Percentiles rank a stretch among this genome's conserved stretches.
These are phyloP conservation scores for Toxoplasma gondii DNA, from an alignment of 169 alveolate genomes.

Conservation along the genomic window DNA sequence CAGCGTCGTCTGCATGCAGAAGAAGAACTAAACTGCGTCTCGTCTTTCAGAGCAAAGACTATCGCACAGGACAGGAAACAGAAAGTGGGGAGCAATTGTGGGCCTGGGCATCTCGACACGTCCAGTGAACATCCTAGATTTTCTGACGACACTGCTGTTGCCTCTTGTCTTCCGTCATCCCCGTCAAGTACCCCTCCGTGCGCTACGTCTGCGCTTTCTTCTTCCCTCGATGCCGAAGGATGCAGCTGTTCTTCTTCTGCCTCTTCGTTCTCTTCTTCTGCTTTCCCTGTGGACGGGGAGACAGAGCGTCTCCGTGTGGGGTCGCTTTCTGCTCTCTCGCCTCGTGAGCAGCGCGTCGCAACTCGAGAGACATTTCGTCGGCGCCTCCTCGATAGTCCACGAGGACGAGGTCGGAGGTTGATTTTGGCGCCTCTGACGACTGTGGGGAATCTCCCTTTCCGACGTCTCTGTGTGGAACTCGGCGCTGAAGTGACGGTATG, in stretches of 20 bases:
- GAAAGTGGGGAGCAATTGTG: too few species aligned
- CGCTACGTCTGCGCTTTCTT: too few species aligned
- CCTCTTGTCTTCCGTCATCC: too few species aligned
- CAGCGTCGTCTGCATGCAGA: slow-evolving; percentile 16
- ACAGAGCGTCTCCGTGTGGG: not conserved
- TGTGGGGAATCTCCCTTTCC: slow-evolving; percentile 79
- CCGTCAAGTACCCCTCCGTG: too few species aligned
- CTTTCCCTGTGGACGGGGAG: not conserved
- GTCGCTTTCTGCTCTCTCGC: not conserved
- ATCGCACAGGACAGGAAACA: not conserved
- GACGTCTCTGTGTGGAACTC: slow-evolving; percentile 73
- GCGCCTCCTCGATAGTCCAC: not conserved
- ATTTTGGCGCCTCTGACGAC: slow-evolving; percentile 81
- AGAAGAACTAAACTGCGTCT: not conserved
- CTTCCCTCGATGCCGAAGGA: too few species aligned
- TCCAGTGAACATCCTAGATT: too few species aligned
- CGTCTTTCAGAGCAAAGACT: not conserved
- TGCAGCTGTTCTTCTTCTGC: not conserved
- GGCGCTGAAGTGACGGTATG: slow-evolving; percentile 73
- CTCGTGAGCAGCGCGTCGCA: not conserved
- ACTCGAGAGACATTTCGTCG: not conserved
- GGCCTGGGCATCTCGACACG: too few species aligned
- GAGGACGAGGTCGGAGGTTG: not conserved
- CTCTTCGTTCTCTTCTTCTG: not conserved
- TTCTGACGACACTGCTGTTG: too few species aligned